phyloP scores from a whole-genome alignment of 768 basidiomycete species.

The Russula virescens region DNA sequence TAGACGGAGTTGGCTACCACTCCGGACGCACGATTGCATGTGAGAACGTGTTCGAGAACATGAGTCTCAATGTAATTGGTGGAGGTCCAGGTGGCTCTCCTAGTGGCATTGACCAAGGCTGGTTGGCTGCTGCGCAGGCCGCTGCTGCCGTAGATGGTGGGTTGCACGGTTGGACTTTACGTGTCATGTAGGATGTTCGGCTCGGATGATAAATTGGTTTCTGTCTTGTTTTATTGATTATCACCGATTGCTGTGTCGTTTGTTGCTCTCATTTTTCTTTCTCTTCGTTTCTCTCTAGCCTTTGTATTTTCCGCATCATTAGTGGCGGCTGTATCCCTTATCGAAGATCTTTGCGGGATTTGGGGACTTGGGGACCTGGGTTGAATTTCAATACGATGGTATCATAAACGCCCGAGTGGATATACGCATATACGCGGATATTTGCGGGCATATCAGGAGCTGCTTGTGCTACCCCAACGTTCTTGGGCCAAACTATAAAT shows the following conservation, averaged over 20 bases:
- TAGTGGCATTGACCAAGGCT: constrained; percentile 50
- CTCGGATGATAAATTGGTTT: constrained; percentile 10
- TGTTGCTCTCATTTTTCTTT: not conserved
- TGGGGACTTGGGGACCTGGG: not conserved
- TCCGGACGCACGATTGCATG: constrained; percentile 80
- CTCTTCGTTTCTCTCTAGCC: not conserved
- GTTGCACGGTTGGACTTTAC: constrained; percentile 72
- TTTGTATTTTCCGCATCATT: constrained; percentile 14
- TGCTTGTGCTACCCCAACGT: constrained; percentile 8
- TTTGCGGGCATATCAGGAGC: too few relatives aligned
- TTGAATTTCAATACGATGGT: not conserved
- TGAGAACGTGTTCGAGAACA: constrained; percentile 69
- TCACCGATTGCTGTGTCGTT: constrained; percentile 6
- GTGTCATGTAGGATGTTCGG: constrained; percentile 55
- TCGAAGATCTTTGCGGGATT: not conserved
- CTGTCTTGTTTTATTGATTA: constrained; percentile 8
- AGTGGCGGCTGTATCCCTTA: constrained; percentile 17
- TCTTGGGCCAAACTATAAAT: constrained; percentile 6
- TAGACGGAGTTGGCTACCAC: constrained; percentile 85
- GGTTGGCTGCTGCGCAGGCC: constrained; percentile 71
- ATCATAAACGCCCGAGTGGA: too few relatives aligned
- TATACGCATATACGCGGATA: too few relatives aligned
- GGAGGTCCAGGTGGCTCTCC: constrained; percentile 40
- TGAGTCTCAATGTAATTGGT: constrained; percentile 53
- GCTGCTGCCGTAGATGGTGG: constrained; percentile 60